Evolutionary conservation across 176 grass and related monocot species (phyloP).

Genomic region (Aegilops sharonensis): DNA sequence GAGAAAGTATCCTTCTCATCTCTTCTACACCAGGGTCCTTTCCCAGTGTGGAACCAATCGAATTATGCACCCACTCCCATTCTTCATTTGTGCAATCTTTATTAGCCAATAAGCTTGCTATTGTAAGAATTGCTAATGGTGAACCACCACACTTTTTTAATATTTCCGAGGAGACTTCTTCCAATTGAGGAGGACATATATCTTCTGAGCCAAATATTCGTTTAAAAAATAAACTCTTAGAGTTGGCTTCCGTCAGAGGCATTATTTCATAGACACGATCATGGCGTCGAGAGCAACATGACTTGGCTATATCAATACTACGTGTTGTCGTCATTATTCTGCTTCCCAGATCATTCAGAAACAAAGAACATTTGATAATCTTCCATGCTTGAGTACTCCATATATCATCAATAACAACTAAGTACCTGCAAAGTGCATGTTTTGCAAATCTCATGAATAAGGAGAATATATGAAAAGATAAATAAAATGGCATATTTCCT

Average conservation of each 20-base stretch:
- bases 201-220: background rate
- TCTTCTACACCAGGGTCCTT: background rate
- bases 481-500: background rate
- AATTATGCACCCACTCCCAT: background rate
- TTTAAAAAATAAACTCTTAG: background rate
- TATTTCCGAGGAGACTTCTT: background rate
- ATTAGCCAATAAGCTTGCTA: constrained; percentile 13
- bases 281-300: constrained; percentile 6
- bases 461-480: background rate
- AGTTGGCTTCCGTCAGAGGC: background rate
- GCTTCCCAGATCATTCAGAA: background rate
- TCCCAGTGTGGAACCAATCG: background rate
- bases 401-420: constrained; percentile 8
- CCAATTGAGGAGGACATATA: background rate
- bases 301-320: constrained; percentile 11
- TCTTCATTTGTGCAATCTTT: background rate
- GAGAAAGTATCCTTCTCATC: constrained; percentile 16
- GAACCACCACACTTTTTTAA: background rate
- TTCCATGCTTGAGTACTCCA: constrained; percentile 16
- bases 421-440: background rate
- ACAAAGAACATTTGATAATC: constrained; percentile 10
- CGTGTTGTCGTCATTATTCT: background rate
- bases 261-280: constrained; percentile 10
- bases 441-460: background rate
- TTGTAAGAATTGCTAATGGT: background rate